These are phyloP conservation scores for Kodamaea fungicola DNA, from an alignment of 1,139 yeast genomes.

Conservation along the genomic window DNA sequence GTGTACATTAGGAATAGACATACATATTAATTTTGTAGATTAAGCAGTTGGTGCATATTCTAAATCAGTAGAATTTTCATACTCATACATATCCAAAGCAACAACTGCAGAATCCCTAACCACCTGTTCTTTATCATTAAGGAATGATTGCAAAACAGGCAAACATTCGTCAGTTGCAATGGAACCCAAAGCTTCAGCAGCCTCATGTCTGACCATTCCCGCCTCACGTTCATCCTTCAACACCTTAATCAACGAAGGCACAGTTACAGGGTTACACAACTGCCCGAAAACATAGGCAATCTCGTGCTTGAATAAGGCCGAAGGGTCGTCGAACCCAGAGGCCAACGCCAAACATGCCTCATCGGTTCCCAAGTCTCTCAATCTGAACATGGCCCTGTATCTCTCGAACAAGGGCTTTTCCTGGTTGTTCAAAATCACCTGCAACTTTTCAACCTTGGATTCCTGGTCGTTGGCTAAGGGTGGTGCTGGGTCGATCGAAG, in stretches of 20 bases:
- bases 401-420: constrained; percentile 80
- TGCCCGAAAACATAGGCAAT: constrained; percentile 98
- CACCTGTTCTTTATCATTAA: constrained; percentile 79
- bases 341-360: constrained; percentile 94
- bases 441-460: constrained; percentile 58
- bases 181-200: constrained; percentile 97
- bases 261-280: constrained; percentile 88
- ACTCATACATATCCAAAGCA: constrained; percentile 97
- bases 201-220: constrained; percentile 99
- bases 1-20: constrained; percentile 9
- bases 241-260: constrained; percentile 81
- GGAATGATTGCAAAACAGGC: constrained; percentile 76
- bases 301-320: constrained; percentile 95
- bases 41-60: constrained; percentile 54
- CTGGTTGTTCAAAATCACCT: constrained; percentile 71
- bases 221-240: constrained; percentile 77
- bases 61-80: constrained; percentile 80
- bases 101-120: constrained; percentile 96
- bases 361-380: constrained; percentile 89
- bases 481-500: constrained; percentile 97
- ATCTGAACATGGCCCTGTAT: constrained; percentile 97
- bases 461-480: constrained; percentile 72
- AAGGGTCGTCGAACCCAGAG: constrained; percentile 81
- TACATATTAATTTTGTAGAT: neutral
- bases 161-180: constrained; percentile 96